Base-by-base conservation (phyloP, 495 filamentous ascomycete genomes). In the Penicillium alfredii region DNA sequence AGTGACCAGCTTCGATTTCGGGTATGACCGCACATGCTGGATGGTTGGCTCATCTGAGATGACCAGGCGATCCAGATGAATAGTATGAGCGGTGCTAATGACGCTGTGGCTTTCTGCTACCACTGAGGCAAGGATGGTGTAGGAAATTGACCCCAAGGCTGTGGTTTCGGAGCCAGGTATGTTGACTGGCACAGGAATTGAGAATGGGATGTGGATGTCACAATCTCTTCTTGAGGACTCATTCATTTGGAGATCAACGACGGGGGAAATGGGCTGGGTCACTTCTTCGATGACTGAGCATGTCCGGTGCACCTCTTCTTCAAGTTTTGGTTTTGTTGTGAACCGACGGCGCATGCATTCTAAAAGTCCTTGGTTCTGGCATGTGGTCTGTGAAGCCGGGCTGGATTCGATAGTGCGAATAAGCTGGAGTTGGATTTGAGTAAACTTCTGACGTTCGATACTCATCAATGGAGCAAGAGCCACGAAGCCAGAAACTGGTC, bases 401-500 rank as follows among this genome's bases (percentile, higher is more conserved):
- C 8, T 36, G 9, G 39, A 48, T 2, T 39, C 9, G 8, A 18
- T 13, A 15, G n/a, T n/a, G n/a, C 31, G 39, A n/a, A 48, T 17
- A 18, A 48, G 45, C 7, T 11, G 27, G 8, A 44, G n/a, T 14
- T 16, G 35, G 8, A 48, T 6, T 10, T 22, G 18, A 8, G 10
- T 25, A 4, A 24, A 31, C 3, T 4, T 36, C 21, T 15, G n/a
- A 3, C 1, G n/a, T n/a, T n/a, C n/a, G n/a, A n/a, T n/a, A n/a
- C n/a, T n/a, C n/a, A n/a, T 10, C 15, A 8, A 27, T 15, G 5
- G n/a, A 27, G 20, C 30, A n/a, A 43, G 17, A 5, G 33, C 10
- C 4, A 33, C 21, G n/a, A 35, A 35, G 15, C 28, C 45, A 35
- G 9, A 20, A n/a, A 48, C 44, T 3, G 45, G 45, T 18, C 23